Evolutionary conservation across 2,329 filamentous ascomycete genomes (phyloP), one percentile per base, ranked within the genome.

Genomic region (Thelonectria olida): DNA sequence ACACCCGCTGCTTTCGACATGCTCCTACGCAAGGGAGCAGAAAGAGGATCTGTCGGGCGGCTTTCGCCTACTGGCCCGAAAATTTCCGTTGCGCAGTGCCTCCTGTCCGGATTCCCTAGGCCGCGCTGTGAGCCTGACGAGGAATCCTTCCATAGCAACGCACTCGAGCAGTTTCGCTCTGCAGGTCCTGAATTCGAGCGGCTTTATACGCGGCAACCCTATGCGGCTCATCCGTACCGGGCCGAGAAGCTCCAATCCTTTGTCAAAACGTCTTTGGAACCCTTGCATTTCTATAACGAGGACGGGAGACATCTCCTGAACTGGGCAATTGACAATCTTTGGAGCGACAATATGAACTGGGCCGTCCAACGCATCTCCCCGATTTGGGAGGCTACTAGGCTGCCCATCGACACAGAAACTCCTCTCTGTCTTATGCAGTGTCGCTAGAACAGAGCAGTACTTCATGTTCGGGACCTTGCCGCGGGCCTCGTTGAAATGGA

Each of bases 291-390:
- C 19, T 39, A 56, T 15, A 49, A 25, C 15, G 25, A 19, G 0
- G 41, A 45, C 8, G 56, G 61, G 2, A 48, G 36, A 4, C 48
- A 45, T 20, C 7, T 57, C n/a, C 19, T 64, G 10, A 47, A 50
- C 25, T 61, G 58, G 58, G 61, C 61, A 4, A 56, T 61, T 6
- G 58, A 58, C n/a, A 53, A 47, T 15, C 34, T 63, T 2, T 31
- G 44, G 19, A n/a, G 36, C 0, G 7, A 36, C 10, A 28, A 52
- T n/a, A 15, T 63, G 20, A 23, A 22, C 2, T 42, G 52, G 50
- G 57, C 58, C 19, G 34, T 34, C n/a, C 44, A 53, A 2, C 8
- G 54, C 25, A 23, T 61, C 15, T 2, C 23, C 7, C 58, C 44
- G 4, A 5, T 34, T 20, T 54, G 51, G 23, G 2, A 28, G 15